phyloP scores from a whole-genome alignment of 257 asterid genomes.

The Salvia hispanica region DNA sequence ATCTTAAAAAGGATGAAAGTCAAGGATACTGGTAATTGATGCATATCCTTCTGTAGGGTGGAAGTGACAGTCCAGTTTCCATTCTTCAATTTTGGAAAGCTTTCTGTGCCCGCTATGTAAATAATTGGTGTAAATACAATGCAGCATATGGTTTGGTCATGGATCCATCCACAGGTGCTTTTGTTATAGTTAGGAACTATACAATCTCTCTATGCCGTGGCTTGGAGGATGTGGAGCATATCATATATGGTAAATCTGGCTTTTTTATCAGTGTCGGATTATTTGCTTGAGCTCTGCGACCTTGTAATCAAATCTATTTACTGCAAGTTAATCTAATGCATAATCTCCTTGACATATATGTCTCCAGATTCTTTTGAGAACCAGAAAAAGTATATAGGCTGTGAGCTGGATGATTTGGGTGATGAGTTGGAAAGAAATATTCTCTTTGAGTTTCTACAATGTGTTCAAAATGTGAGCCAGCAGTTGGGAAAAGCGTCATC shows the following conservation, averaged over 20 bases:
- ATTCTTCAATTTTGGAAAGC: constrained; percentile 71
- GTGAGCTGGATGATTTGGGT: constrained; percentile 46
- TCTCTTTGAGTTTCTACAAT: constrained; percentile 66
- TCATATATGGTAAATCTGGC: constrained; percentile 57
- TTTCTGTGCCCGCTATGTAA: constrained; percentile 60
- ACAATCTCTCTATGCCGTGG: constrained; percentile 74
- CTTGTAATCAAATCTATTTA: constrained; percentile 21
- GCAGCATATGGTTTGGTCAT: constrained; percentile 74
- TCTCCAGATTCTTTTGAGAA: constrained; percentile 65
- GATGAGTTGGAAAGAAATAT: constrained; percentile 55
- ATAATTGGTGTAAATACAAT: constrained; percentile 75
- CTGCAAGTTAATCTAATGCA: constrained; percentile 29
- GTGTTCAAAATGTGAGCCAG: constrained; percentile 70
- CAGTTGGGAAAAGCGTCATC: constrained; percentile 90
- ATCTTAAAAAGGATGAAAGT: constrained; percentile 26
- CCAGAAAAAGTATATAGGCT: constrained; percentile 36
- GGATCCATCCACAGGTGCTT: constrained; percentile 73
- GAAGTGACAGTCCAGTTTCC: constrained; percentile 64
- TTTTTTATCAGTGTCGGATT: constrained; percentile 16
- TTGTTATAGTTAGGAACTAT: constrained; percentile 76
- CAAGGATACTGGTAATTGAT: constrained; percentile 33
- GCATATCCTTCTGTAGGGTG: constrained; percentile 56
- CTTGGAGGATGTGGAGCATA: constrained; percentile 80
- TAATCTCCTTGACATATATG: constrained; percentile 28
- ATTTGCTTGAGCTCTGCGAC: constrained; percentile 29